phyloP scores from a whole-genome alignment of 2,329 filamentous ascomycete species.

The Lasiodiplodia sp. region DNA sequence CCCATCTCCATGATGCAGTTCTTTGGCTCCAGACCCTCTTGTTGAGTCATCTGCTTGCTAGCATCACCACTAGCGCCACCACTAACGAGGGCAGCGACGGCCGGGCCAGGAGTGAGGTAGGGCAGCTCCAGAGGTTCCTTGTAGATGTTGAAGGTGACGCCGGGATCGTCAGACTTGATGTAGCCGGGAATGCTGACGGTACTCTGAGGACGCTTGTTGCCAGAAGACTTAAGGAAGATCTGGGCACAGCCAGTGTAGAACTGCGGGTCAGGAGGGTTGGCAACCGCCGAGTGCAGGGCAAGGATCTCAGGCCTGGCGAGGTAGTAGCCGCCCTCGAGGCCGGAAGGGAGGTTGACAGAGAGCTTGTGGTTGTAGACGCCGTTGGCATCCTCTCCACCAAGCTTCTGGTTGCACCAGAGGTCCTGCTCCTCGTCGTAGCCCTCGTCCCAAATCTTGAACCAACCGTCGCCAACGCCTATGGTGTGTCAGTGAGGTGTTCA shows the following conservation, averaged over 20 bases:
- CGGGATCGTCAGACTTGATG: constrained; percentile 61
- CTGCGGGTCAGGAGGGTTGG: constrained; percentile 65
- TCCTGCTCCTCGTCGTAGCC: constrained; percentile 65
- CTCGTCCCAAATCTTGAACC: constrained; percentile 80
- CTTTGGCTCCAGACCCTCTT: constrained; percentile 61
- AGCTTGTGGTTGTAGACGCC: constrained; percentile 58
- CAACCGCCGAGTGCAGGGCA: constrained; percentile 69
- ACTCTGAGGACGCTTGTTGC: constrained; percentile 57
- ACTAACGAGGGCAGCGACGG: constrained; percentile 57
- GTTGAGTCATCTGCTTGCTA: constrained; percentile 42
- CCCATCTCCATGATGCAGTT: constrained; percentile 70
- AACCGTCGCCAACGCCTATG: constrained; percentile 64
- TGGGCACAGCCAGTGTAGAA: constrained; percentile 78
- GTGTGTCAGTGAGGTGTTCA: neutral
- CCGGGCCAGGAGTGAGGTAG: constrained; percentile 67
- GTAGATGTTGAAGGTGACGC: constrained; percentile 72
- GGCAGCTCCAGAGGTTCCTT: constrained; percentile 57
- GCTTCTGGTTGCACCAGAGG: constrained; percentile 74
- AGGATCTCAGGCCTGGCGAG: constrained; percentile 75
- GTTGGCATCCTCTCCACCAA: constrained; percentile 70
- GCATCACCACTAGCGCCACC: constrained; percentile 34
- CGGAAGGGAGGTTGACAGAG: constrained; percentile 66
- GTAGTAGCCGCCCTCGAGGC: constrained; percentile 71
- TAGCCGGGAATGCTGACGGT: constrained; percentile 73
- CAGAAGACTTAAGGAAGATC: constrained; percentile 65